Evolutionary conservation across 768 basidiomycete genomes (phyloP), one percentile per base, ranked within the genome.

Genomic region (Chiua virens): DNA sequence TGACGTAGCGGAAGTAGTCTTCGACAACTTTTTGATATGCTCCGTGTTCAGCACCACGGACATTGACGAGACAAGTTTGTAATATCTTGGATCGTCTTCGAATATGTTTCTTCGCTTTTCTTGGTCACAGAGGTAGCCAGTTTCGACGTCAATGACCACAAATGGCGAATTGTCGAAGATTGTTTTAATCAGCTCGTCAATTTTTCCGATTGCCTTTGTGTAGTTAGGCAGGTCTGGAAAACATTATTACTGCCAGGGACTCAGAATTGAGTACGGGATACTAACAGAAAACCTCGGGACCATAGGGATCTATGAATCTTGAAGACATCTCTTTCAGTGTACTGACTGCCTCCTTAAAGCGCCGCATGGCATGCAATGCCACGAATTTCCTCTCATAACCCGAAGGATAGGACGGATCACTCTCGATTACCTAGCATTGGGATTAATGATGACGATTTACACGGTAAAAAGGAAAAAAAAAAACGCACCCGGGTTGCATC

Each of bases 1-100:
- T 59, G 40, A 58, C 45, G n/a, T 55, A 59, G 17, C 3, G 22
- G 38, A 58, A 58, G 27, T 51, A 59, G 4, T 5, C 3, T 8
- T 27, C 23, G 8, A 56, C 47, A 10, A 36, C 47, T 11, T 22
- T 17, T 49, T 22, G 36, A 58, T 52, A 18, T 11, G 37, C 2
- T n/a, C 13, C n/a, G 13, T 14, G 32, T 50, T 25, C n/a, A 15
- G 53, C 17, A 11, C 30, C 37, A n/a, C 27, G 28, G 49, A 40
- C 30, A 23, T 44, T 17, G 42, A 58, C 2, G 50, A 53, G 34
- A 58, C 41, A 5, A 57, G 21, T 11, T 38, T 20, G 18, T 49
- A 23, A 20, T 39, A 58, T 25, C 8, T 18, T 4, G 21, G 15
- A 8, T 54, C 52, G 4, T 35, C 13, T n/a, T 43, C 18, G 38